Base-by-base conservation (phyloP, 805 yeast species). In the Candida andamanensis region DNA sequence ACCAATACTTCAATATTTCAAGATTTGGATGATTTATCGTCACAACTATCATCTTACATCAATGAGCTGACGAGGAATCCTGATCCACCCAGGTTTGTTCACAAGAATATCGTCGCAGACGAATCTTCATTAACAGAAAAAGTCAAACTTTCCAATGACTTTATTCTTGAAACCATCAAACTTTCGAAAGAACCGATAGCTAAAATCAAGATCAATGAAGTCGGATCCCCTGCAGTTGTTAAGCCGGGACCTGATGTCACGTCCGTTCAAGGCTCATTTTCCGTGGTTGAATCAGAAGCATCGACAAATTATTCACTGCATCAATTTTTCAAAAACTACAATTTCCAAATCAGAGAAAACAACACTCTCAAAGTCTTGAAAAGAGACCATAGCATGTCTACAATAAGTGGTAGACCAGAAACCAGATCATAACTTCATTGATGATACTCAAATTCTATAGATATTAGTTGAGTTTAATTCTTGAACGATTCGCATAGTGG, bases 1-100 rank as follows among this genome's bases (percentile, higher is more conserved):
- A 35, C 51, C 9, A 39, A 42, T 29, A 52, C 60, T 4, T 54
- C 63, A 11, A 37, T 58, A 2, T 24, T 49, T 24, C 56, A 54
- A 17, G 42, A 45, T 27, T 42, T 57, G 24, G 63, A 58, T 6
- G 56, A 52, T 21, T 35, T 58, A 15, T 47, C 57, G 3, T 44
- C 51, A 27, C 55, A 54, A 28, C 29, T 56, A 9, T 47, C 58
- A 2, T 37, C 44, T 2, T 53, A 36, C 26, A 36, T 49, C 24
- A 24, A 37, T 6, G 42, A 42, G 5, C n/a, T n/a, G n/a, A n/a
- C n/a, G n/a, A n/a, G n/a, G n/a, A n/a, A n/a, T n/a, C 41, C 30
- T 15, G 30, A 30, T 3, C 31, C 25, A 5, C 17, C 10, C 5
- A 27, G 31, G 17, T 36, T 36, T 24, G 46, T 41, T 8, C 46